Evolutionary conservation across 2,329 filamentous ascomycete species (phyloP).

Genomic region (Dothistroma pini): DNA sequence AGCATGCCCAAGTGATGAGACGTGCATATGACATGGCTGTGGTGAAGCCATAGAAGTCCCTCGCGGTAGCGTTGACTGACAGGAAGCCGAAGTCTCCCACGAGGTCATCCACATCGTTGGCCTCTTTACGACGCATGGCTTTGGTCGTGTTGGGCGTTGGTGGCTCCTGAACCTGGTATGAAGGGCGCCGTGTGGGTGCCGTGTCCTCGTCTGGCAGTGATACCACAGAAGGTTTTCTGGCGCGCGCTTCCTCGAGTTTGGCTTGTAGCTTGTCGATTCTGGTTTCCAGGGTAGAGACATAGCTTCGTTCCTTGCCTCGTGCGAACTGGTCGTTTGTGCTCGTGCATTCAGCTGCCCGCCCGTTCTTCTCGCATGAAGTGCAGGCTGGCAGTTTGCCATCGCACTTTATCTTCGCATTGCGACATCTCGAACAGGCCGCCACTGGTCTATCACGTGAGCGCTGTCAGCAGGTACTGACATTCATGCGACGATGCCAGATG

Average conservation of each 20-base stretch:
- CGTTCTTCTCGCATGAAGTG: constrained; percentile 89
- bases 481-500: not conserved
- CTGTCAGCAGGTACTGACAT: constrained; percentile 7
- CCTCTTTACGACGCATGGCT: constrained; percentile 59
- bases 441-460: constrained; percentile 17
- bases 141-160: constrained; percentile 34
- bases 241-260: constrained; percentile 62
- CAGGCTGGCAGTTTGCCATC: constrained; percentile 95
- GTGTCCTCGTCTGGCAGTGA: constrained; percentile 59
- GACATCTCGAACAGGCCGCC: constrained; percentile 71
- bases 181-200: constrained; percentile 48
- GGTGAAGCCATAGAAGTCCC: constrained; percentile 86
- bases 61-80: constrained; percentile 91
- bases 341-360: constrained; percentile 81
- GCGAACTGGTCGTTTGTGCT: constrained; percentile 96
- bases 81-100: constrained; percentile 92
- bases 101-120: constrained; percentile 82
- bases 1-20: constrained; percentile 77
- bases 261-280: constrained; percentile 84
- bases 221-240: constrained; percentile 67
- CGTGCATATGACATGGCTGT: constrained; percentile 90
- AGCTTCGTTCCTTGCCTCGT: constrained; percentile 90
- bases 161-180: constrained; percentile 26
- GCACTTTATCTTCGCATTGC: constrained; percentile 94
- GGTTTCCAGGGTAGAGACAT: constrained; percentile 91